These are phyloP conservation scores for Peniophora sp. DNA, from an alignment of 1,284 basidiomycete species.

Conservation along the genomic window DNA sequence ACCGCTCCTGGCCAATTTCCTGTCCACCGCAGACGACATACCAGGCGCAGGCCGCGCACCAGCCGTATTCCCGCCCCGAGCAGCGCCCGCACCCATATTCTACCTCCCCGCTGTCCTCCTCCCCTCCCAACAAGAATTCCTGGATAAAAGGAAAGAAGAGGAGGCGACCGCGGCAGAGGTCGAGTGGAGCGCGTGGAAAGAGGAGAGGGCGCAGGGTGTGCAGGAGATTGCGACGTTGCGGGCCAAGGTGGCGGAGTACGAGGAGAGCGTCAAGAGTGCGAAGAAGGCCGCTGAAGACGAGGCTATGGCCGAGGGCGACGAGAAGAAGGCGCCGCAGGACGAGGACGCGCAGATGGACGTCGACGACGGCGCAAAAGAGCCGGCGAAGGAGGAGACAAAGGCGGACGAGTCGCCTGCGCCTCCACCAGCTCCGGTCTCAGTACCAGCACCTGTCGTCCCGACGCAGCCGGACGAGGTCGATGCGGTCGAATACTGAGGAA, in stretches of 20 bases:
- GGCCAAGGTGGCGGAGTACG: slow-evolving; percentile 55
- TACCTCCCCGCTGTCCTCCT: slow-evolving; percentile 66
- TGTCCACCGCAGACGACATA: slow-evolving; percentile 65
- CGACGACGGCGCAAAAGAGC: slow-evolving; percentile 17
- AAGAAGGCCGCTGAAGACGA: slow-evolving; percentile 30
- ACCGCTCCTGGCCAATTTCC: slow-evolving; percentile 67
- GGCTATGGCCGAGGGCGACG: slow-evolving; percentile 8
- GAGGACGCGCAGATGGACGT: slow-evolving; percentile 36
- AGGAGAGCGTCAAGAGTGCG: slow-evolving; percentile 11
- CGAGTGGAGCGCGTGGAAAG: slow-evolving; percentile 58
- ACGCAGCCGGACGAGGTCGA: slow-evolving; percentile 49
- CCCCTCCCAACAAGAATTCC: slow-evolving; percentile 62
- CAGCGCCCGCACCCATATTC: slow-evolving; percentile 68
- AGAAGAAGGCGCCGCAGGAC: slow-evolving; percentile 11
- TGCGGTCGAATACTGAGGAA: slow-evolving; percentile 46
- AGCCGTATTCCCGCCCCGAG: slow-evolving; percentile 44
- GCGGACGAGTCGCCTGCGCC: slow-evolving; percentile 4
- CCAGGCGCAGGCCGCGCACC: slow-evolving; percentile 30
- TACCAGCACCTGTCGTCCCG: slow-evolving; percentile 23
- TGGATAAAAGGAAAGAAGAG: slow-evolving; percentile 53
- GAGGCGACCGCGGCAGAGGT: slow-evolving; percentile 47
- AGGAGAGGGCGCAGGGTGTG: slow-evolving; percentile 49
- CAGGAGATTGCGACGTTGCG: slow-evolving; percentile 57
- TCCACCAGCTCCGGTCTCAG: slow-evolving; percentile 24
- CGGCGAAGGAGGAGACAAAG: slow-evolving; percentile 22